A percentile compares a stretch with the other conserved stretches of the same genome.
Conservation (phyloP, 306 rosid genomes). For the Rosa rugosa region DNA sequence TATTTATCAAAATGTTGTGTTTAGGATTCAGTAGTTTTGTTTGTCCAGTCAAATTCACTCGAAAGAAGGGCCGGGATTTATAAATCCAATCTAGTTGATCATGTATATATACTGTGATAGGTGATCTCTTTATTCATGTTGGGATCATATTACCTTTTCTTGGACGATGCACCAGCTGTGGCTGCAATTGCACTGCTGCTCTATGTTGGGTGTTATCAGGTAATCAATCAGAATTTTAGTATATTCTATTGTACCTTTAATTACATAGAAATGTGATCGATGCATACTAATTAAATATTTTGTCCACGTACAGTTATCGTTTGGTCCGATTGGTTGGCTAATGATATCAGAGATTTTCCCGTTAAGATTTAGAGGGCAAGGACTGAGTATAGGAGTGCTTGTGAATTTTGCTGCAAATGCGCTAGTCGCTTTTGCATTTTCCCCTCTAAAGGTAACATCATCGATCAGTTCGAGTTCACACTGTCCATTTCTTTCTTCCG, state of each 20-base stretch:
- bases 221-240: constrained; percentile 26
- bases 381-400: constrained; percentile 86
- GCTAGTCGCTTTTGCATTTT: constrained; percentile 79
- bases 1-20: too few species aligned
- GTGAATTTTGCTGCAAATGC: constrained; percentile 93
- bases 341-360: constrained; percentile 96
- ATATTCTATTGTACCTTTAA: background rate
- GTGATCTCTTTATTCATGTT: constrained; percentile 75
- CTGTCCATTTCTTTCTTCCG: background rate
- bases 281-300: constrained; percentile 17
- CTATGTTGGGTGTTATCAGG: constrained; percentile 96
- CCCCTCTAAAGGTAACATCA: constrained; percentile 68
- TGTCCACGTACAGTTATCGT: constrained; percentile 70
- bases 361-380: constrained; percentile 79
- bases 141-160: constrained; percentile 85
- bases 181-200: constrained; percentile 82
- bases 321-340: constrained; percentile 98
- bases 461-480: background rate
- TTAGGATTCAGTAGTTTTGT: too few species aligned
- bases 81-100: background rate
- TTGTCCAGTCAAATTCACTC: background rate
- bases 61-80: background rate
- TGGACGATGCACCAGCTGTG: constrained; percentile 45
- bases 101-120: constrained; percentile 38
- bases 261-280: background rate